Evolutionary conservation across 441 rosid species (phyloP), one percentile per base, ranked within the genome.

Genomic region (Gossypium lobatum): DNA sequence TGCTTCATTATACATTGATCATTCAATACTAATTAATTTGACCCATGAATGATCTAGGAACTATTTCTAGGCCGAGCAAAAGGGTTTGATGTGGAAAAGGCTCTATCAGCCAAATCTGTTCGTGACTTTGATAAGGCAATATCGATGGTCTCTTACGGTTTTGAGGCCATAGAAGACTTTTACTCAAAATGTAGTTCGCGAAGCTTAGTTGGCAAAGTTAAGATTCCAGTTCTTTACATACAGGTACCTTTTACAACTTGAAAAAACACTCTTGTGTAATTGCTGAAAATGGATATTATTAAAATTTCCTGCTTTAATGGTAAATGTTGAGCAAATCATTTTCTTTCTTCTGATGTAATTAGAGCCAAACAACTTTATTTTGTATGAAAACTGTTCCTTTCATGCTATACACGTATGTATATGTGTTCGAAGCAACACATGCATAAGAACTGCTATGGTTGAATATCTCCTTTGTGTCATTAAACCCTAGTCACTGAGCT

Each of bases 161-260:
- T 85, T 82, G 90, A 87, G 80, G 84, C 85, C 77, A 61, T 95
- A 65, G 95, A 89, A 79, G 94, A 93, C 58, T 93, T 91, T 84
- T 95, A 95, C 83, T 87, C 88, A 16, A 79, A 87, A 69, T 88
- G 89, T 71, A 91, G 97, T 79, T 91, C 98, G 18, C 83, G 87
- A 48, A 79, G 73, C 79, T 77, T 88, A 72, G 87, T 92, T 79
- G 91, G 90, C 78, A 82, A 91, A 77, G 85, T 95, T 76, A 93
- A 92, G 89, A 81, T 95, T 83, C 99, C 99, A 9, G 87, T 93
- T 81, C 97, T 95, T 63, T 95, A 87, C 78, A 89, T 95, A 77
- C 98, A 95, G 97, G 99, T 95, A 77, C 70, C 71, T 73, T 59
- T 76, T 69, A 57, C 48, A 58, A 20, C 58, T 81, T 37, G 45